phyloP scores from a whole-genome alignment of 768 basidiomycete species.

The Kwoniella dejecticola region DNA sequence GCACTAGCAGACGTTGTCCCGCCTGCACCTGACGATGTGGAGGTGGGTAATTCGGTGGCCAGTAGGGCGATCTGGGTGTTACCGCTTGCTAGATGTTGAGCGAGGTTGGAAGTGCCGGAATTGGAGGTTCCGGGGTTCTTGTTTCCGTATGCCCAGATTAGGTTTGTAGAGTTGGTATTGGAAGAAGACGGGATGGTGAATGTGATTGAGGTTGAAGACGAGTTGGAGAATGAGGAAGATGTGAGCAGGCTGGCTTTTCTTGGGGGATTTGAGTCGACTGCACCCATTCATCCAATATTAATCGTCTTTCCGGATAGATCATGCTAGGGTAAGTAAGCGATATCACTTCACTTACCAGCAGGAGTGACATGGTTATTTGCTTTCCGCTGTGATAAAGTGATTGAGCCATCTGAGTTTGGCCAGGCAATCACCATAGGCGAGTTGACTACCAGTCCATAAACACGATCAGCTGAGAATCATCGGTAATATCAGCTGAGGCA shows the following conservation, averaged over 20 bases:
- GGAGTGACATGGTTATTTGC: constrained; percentile 65
- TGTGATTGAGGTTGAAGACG: constrained; percentile 34
- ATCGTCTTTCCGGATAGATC: too few relatives aligned
- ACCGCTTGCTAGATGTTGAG: constrained; percentile 21
- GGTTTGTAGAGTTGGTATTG: constrained; percentile 51
- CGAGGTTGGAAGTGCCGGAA: constrained; percentile 33
- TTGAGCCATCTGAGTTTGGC: constrained; percentile 65
- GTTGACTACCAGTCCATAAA: constrained; percentile 16
- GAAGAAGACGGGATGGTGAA: constrained; percentile 40
- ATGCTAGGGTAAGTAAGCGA: too few relatives aligned
- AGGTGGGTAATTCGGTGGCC: neutral
- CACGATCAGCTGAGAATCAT: neutral
- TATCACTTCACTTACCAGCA: constrained; percentile 58
- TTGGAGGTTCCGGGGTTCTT: constrained; percentile 61
- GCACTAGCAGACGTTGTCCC: neutral
- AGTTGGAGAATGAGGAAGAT: constrained; percentile 45
- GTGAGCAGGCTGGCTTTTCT: constrained; percentile 64
- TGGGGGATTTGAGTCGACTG: constrained; percentile 57
- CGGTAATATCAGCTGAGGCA: neutral
- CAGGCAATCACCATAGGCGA: constrained; percentile 71
- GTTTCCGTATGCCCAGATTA: constrained; percentile 67
- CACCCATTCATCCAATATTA: too few relatives aligned
- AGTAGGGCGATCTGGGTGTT: constrained; percentile 12
- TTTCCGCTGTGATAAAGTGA: constrained; percentile 69
- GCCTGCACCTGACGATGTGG: constrained; percentile 5